Conservation (phyloP, 2,329 filamentous ascomycete genomes). For the Nakataea oryzae region DNA sequence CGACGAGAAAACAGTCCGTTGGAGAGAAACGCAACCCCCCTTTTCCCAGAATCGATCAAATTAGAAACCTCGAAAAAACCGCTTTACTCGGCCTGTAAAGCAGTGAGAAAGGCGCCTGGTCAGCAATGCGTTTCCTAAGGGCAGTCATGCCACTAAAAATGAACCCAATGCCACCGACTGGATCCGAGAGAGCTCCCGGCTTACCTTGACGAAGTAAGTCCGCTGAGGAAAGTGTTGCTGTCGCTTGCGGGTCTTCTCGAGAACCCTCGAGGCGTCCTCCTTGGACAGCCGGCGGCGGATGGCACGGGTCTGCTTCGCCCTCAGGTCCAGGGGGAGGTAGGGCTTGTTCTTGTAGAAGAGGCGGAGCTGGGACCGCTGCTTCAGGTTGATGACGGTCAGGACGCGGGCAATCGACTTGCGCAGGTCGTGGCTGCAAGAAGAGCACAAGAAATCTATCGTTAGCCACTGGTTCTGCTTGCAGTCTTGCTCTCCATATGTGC, state of each 20-base stretch:
- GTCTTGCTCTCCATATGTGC: no score
- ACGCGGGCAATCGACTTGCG: conserved; percentile 99
- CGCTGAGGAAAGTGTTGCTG: conserved; percentile 92
- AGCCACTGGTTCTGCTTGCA: conserved; percentile 13
- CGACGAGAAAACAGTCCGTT: neutral
- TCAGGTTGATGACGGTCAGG: conserved; percentile 99
- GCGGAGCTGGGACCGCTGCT: conserved; percentile 94
- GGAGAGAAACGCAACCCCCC: neutral
- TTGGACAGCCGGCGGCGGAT: conserved; percentile 91
- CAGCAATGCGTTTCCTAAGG: neutral
- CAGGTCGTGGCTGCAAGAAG: conserved; percentile 71
- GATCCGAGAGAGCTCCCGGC: neutral
- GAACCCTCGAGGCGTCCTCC: conserved; percentile 74
- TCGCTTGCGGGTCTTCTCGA: conserved; percentile 97
- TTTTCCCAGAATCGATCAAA: conserved; percentile 4
- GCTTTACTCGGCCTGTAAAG: conserved; percentile 3
- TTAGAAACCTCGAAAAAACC: conserved; percentile 1
- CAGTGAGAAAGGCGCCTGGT: neutral
- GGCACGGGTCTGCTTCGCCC: conserved; percentile 95
- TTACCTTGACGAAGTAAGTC: conserved; percentile 98
- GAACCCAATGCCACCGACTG: neutral
- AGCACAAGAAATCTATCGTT: neutral
- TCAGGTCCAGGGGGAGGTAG: conserved; percentile 96
- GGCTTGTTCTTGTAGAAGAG: conserved; percentile 99
- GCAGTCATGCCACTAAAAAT: neutral